Base-by-base conservation (phyloP, 2,329 filamentous ascomycete species). In the Claviceps spartinae region DNA sequence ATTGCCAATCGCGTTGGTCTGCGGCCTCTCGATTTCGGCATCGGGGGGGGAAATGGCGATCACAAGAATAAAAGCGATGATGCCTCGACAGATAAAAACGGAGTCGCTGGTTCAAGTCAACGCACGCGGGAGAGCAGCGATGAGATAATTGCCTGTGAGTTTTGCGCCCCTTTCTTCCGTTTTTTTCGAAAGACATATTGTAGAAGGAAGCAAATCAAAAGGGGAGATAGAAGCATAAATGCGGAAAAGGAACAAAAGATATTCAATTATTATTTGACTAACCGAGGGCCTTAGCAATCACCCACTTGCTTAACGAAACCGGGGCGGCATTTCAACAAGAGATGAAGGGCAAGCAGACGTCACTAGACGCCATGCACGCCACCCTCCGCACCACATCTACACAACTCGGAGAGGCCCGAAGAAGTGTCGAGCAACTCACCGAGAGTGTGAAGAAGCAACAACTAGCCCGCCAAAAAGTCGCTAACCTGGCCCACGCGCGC, bases 1-100 rank as follows among this genome's bases (percentile, higher is more conserved):
- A 90, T 97, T 61, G 79, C 88, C 5, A 98, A 98, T 62, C 82
- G 89, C 48, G 90, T 90, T 45, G 90, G 91, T 20, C 75, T 97
- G 13, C 79, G 88, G 41, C 90, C 93, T 1, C 76, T 89, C n/a
- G 93, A 97, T 65, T 98, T 98, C 70, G 91, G 91, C 8, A 88
- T 97, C 30, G 88, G 88, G 5, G 80, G 81, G 9, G 85, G 88
- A 49, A 69, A 68, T 14, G 64, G 67, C 2, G 74, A 76, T 13
- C 68, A 72, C 13, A 66, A 67, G 48, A 63, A 61, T 4, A 72
- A 75, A 54, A 70, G 72, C 43, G 64, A 76, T 58, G 52, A 76
- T 59, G 51, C 65, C 53, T 56, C 68, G 4, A 55, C 67, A 52
- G 71, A 76, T 56, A 71, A 74, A 65, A 70, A 66, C 46, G 69